These are phyloP conservation scores for Xylariaceae sp. DNA, from an alignment of 2,329 filamentous ascomycete genomes.

Conservation along the genomic window DNA sequence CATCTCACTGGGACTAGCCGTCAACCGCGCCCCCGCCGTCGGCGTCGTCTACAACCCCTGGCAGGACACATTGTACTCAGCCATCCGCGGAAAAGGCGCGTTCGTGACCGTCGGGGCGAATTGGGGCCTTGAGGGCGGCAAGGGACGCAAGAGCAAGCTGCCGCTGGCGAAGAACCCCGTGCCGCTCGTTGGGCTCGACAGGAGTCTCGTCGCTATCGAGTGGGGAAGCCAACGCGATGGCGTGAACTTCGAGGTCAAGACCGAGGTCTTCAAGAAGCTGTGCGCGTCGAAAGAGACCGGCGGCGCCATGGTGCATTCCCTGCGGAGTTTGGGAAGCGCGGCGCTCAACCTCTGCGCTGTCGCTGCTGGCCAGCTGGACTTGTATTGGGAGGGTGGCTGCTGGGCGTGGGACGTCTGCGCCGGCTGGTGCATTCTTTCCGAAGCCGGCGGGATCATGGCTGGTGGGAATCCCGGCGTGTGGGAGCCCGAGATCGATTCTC, in stretches of 20 bases:
- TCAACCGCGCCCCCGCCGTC: conserved; percentile 66
- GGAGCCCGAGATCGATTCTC: conserved; percentile 64
- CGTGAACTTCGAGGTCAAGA: conserved; percentile 74
- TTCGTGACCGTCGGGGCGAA: conserved; percentile 58
- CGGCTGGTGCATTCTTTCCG: conserved; percentile 76
- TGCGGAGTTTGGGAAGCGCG: conserved; percentile 74
- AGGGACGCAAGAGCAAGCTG: conserved; percentile 48
- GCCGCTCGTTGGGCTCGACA: conserved; percentile 65
- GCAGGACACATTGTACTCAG: conserved; percentile 72
- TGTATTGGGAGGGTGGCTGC: conserved; percentile 84
- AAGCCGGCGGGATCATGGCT: conserved; percentile 76
- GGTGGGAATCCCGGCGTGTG: conserved; percentile 77
- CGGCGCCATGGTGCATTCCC: conserved; percentile 77
- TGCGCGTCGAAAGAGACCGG: conserved; percentile 64
- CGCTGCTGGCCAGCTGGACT: conserved; percentile 73
- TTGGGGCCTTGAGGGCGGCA: conserved; percentile 48
- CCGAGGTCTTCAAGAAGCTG: conserved; percentile 68
- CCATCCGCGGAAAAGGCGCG: conserved; percentile 70
- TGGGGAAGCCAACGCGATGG: conserved; percentile 75
- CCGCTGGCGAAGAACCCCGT: conserved; percentile 58
- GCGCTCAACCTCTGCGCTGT: conserved; percentile 78
- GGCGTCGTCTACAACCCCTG: conserved; percentile 85
- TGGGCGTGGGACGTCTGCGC: conserved; percentile 89
- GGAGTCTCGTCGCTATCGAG: conserved; percentile 72
- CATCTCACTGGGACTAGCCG: conserved; percentile 76